Conservation (phyloP, 345 rosid species). For the Cardamine resedifolia region DNA sequence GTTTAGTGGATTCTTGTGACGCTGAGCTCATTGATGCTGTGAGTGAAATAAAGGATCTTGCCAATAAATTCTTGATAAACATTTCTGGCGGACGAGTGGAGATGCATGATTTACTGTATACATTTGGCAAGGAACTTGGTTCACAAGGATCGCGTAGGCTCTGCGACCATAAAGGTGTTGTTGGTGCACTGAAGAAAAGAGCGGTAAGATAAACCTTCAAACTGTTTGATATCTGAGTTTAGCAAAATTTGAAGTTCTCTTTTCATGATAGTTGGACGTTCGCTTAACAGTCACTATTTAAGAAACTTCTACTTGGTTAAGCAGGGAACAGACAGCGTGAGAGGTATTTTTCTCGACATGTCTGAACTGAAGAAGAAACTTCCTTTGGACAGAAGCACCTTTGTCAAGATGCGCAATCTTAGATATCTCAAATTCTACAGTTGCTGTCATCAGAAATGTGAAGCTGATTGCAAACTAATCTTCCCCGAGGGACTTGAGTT, state of each 20-base stretch:
- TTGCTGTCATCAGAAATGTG: neutral
- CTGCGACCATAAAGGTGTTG: neutral
- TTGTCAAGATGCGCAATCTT: slow-evolving; percentile 28
- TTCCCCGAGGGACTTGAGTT: slow-evolving; percentile 12
- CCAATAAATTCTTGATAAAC: slow-evolving; percentile 32
- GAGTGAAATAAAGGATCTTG: slow-evolving; percentile 20
- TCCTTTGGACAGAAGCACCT: neutral
- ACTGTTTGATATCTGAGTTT: neutral
- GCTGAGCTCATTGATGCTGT: neutral
- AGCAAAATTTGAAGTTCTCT: neutral
- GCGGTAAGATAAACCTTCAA: neutral
- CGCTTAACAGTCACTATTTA: too few species aligned
- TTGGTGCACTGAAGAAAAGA: neutral
- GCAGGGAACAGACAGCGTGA: slow-evolving; percentile 27
- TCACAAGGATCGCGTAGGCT: neutral
- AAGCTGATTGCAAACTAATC: neutral
- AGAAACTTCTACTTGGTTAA: neutral
- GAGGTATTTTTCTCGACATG: slow-evolving; percentile 35
- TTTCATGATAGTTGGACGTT: neutral
- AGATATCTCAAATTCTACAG: slow-evolving; percentile 34
- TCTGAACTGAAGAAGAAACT: neutral
- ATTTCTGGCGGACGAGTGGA: neutral
- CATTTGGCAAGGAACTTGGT: slow-evolving; percentile 35
- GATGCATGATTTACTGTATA: slow-evolving; percentile 41
- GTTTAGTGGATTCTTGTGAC: slow-evolving; percentile 21